These are phyloP conservation scores for Protostelium mycophagum DNA, from an alignment of 78 protist species.

Conservation along the genomic window DNA sequence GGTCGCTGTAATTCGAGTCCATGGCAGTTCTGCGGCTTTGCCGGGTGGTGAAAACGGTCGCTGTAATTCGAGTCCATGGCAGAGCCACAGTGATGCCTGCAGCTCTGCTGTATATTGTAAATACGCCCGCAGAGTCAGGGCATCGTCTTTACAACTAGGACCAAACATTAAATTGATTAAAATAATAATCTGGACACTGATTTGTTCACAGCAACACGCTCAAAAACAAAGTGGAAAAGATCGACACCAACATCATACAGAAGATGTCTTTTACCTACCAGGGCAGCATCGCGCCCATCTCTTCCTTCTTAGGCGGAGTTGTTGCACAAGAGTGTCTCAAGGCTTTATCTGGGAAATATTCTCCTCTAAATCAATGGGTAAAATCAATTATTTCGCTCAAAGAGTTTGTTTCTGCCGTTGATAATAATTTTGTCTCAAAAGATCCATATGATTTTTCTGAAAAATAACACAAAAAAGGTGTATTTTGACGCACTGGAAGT, in stretches of 20 bases:
- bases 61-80: no score
- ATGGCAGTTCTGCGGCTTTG: no score
- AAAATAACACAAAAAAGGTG: not conserved
- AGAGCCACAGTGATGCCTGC: no score
- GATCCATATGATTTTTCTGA: no score
- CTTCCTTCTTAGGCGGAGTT: conserved; percentile 77
- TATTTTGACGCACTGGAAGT: not conserved
- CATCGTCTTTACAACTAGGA: no score
- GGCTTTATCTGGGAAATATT: conserved; percentile 91
- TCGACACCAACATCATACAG: conserved; percentile 37
- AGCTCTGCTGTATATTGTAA: no score
- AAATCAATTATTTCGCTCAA: no score
- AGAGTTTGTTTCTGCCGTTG: no score
- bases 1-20: no score
- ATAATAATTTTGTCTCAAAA: no score
- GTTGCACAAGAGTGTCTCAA: conserved; percentile 94
- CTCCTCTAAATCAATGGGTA: conserved; percentile 90
- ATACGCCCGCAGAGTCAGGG: no score
- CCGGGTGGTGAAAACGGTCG: no score
- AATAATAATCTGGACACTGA: not conserved
- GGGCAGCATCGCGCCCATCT: conserved; percentile 75
- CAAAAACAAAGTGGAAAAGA: not conserved
- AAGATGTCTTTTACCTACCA: conserved; percentile 30
- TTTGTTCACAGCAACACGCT: not conserved
- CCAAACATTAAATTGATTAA: not conserved